A percentile compares a stretch with the other conserved stretches of the same genome.
Conservation (phyloP, 345 rosid species). For the Citrus trifoliata region DNA sequence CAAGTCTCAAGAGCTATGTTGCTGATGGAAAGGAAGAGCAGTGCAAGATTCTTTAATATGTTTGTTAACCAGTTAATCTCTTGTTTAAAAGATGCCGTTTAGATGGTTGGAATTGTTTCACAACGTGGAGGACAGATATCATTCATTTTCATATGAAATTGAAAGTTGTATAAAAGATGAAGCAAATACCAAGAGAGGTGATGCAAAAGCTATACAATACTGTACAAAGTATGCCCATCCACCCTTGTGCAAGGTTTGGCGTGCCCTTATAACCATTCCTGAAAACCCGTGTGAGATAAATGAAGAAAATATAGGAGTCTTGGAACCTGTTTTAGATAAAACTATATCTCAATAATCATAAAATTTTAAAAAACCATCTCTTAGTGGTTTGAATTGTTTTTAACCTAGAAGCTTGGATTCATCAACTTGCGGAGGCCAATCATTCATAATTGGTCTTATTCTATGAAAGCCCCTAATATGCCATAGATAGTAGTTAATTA, state of each 20-base stretch:
- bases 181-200: too few species aligned
- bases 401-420: not conserved
- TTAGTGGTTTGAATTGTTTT: not conserved
- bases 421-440: not conserved
- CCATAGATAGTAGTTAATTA: not conserved
- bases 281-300: not conserved
- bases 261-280: not conserved
- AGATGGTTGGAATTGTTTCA: not conserved
- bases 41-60: not conserved
- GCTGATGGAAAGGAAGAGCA: not conserved
- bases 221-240: not conserved
- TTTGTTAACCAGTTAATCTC: not conserved
- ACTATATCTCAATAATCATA: not conserved
- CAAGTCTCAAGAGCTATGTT: not conserved
- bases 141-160: not conserved
- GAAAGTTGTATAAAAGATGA: not conserved
- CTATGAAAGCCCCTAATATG: not conserved
- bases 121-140: not conserved
- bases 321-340: not conserved
- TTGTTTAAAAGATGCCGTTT: not conserved
- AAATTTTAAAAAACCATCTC: not conserved
- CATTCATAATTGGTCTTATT: not conserved
- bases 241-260: not conserved
- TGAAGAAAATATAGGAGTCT: not conserved
- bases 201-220: not conserved